Conservation (phyloP, 176 grass and related monocot species). For the Oryza longistaminata region DNA sequence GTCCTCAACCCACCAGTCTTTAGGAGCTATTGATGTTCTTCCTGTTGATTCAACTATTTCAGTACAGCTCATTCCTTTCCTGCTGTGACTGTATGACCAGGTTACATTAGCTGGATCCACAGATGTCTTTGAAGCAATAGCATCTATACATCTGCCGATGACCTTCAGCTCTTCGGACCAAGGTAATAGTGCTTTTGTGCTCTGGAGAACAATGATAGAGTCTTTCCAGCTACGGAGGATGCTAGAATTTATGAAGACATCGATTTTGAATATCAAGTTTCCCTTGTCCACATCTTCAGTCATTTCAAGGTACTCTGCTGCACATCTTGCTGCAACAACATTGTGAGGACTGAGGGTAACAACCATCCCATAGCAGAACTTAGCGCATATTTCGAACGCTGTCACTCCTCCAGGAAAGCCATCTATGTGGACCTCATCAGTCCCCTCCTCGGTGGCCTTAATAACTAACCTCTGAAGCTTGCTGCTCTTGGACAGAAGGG, state of each 20-base stretch:
- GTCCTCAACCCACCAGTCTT: slow-evolving; percentile 99
- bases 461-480: slow-evolving; percentile 73
- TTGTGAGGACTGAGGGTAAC: slow-evolving; percentile 94
- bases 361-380: slow-evolving; percentile 97
- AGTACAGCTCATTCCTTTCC: slow-evolving; percentile 54
- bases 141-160: slow-evolving; percentile 86
- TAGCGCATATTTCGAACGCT: slow-evolving; percentile 86
- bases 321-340: slow-evolving; percentile 81
- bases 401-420: slow-evolving; percentile 78
- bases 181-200: slow-evolving; percentile 64
- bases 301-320: slow-evolving; percentile 91
- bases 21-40: slow-evolving; percentile 47
- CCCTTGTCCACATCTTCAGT: slow-evolving; percentile 90
- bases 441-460: slow-evolving; percentile 55
- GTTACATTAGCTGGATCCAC: slow-evolving; percentile 78
- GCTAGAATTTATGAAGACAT: slow-evolving; percentile 91
- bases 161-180: slow-evolving; percentile 91
- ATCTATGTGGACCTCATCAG: slow-evolving; percentile 67
- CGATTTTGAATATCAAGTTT: slow-evolving; percentile 96
- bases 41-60: slow-evolving; percentile 65
- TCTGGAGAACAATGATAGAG: slow-evolving; percentile 89
- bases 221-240: slow-evolving; percentile 96
- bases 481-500: slow-evolving; percentile 89
- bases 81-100: slow-evolving; percentile 80
- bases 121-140: slow-evolving; percentile 87